Conservation (phyloP, 2,329 filamentous ascomycete genomes). For the Verticillium nubilum region DNA sequence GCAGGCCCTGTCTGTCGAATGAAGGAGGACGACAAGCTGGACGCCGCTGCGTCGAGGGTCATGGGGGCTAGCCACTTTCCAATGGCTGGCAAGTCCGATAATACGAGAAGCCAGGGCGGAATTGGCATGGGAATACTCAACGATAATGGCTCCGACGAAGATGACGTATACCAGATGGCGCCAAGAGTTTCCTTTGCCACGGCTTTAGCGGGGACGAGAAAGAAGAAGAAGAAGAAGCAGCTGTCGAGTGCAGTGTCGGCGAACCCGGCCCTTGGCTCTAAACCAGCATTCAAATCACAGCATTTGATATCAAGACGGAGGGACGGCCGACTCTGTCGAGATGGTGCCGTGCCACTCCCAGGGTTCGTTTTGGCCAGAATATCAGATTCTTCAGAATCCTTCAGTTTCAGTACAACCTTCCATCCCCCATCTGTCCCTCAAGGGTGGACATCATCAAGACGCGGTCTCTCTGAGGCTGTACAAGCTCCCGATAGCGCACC, state of each 20-base stretch:
- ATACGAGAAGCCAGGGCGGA: slow-evolving; percentile 40
- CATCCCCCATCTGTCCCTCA: slow-evolving; percentile 62
- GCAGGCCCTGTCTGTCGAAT: not conserved
- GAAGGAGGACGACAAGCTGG: not conserved
- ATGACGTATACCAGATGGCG: slow-evolving; percentile 89
- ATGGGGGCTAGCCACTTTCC: not conserved
- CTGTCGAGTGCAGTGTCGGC: slow-evolving; percentile 38
- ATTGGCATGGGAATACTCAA: slow-evolving; percentile 89
- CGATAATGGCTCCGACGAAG: slow-evolving; percentile 90
- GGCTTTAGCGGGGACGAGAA: slow-evolving; percentile 74
- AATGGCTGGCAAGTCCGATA: slow-evolving; percentile 38
- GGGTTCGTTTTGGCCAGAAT: slow-evolving; percentile 69
- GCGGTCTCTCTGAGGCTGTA: not conserved
- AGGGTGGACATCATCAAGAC: slow-evolving; percentile 64
- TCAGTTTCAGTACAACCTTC: slow-evolving; percentile 40
- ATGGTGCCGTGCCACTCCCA: slow-evolving; percentile 72
- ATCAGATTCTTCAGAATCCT: slow-evolving; percentile 39
- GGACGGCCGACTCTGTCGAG: slow-evolving; percentile 61
- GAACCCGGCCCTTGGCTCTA: slow-evolving; percentile 60
- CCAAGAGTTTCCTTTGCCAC: slow-evolving; percentile 85
- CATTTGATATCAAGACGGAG: slow-evolving; percentile 20
- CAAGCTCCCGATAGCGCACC: not conserved
- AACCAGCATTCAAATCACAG: slow-evolving; percentile 72
- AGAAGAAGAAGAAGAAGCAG: slow-evolving; percentile 64
- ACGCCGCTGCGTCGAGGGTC: not conserved